A percentile compares a stretch with the other conserved stretches of the same genome.
phyloP scores from a whole-genome alignment of 805 yeast species.

The Myxozyma udenii region DNA sequence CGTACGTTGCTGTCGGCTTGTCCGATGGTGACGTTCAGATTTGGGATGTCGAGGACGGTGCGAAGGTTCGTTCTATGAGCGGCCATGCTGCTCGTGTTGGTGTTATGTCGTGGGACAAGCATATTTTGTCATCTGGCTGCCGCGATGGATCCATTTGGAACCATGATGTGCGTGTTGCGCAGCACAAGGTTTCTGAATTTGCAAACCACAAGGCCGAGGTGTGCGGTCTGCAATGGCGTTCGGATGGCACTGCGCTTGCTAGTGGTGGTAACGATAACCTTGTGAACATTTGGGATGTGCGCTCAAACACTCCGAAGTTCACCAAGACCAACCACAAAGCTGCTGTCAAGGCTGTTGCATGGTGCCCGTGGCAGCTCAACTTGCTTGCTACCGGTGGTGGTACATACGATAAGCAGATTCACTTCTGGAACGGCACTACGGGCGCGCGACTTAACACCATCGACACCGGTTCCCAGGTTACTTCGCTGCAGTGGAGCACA shows the following conservation, averaged over 20 bases:
- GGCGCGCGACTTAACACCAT: conserved; percentile 83
- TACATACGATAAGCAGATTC: conserved; percentile 78
- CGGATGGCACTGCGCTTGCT: conserved; percentile 81
- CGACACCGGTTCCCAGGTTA: conserved; percentile 89
- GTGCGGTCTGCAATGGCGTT: conserved; percentile 84
- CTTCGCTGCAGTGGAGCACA: conserved; percentile 86
- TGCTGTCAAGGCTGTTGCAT: conserved; percentile 90
- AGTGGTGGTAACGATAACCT: conserved; percentile 94
- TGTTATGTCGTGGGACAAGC: conserved; percentile 79
- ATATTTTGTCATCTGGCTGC: conserved; percentile 80
- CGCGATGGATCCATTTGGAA: conserved; percentile 78
- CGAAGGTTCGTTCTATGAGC: conserved; percentile 69
- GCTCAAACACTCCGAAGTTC: conserved; percentile 65
- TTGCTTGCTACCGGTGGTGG: conserved; percentile 97
- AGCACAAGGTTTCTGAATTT: conserved; percentile 63
- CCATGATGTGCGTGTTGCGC: conserved; percentile 83
- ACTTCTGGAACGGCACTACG: conserved; percentile 92
- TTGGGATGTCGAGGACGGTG: conserved; percentile 82
- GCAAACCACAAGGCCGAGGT: conserved; percentile 80
- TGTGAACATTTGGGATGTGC: conserved; percentile 89
- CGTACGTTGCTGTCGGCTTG: conserved; percentile 77
- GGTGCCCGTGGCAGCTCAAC: conserved; percentile 86
- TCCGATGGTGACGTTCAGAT: conserved; percentile 83
- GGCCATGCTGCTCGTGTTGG: conserved; percentile 76
- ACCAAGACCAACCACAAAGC: conserved; percentile 80